Evolutionary conservation across 805 yeast genomes (phyloP).

Genomic region (Kurtzmaniella cleridarum): DNA sequence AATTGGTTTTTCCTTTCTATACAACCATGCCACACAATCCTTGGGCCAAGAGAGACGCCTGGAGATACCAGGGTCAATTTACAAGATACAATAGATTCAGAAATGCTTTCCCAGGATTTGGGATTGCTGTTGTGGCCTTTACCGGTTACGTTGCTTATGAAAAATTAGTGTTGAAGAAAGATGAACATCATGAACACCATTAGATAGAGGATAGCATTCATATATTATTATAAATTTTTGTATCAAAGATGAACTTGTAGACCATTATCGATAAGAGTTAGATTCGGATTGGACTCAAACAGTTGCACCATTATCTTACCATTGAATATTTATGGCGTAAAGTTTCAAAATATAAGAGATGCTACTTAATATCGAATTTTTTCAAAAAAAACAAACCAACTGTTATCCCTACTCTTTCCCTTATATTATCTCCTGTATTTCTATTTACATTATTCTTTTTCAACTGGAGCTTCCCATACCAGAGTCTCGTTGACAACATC

Average conservation of each 20-base stretch:
- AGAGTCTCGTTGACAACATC: constrained; percentile 9
- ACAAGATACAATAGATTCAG: constrained; percentile 63
- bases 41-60: constrained; percentile 71
- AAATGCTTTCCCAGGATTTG: constrained; percentile 75
- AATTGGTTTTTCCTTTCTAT: too few relatives aligned
- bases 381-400: too few relatives aligned
- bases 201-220: constrained; percentile 4
- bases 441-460: constrained; percentile 2
- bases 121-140: constrained; percentile 74
- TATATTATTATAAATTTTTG: too few relatives aligned
- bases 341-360: too few relatives aligned
- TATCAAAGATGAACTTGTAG: too few relatives aligned
- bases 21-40: constrained; percentile 22
- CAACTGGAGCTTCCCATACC: constrained; percentile 3
- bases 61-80: constrained; percentile 86
- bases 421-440: background rate
- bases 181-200: constrained; percentile 25
- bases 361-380: too few relatives aligned
- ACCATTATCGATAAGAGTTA: too few relatives aligned
- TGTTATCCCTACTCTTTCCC: too few relatives aligned
- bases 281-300: too few relatives aligned
- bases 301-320: too few relatives aligned
- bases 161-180: constrained; percentile 39
- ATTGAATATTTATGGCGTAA: too few relatives aligned
- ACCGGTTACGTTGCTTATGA: constrained; percentile 60